phyloP scores from a whole-genome alignment of 2,329 filamentous ascomycete genomes.

The Exophiala dermatitidis region DNA sequence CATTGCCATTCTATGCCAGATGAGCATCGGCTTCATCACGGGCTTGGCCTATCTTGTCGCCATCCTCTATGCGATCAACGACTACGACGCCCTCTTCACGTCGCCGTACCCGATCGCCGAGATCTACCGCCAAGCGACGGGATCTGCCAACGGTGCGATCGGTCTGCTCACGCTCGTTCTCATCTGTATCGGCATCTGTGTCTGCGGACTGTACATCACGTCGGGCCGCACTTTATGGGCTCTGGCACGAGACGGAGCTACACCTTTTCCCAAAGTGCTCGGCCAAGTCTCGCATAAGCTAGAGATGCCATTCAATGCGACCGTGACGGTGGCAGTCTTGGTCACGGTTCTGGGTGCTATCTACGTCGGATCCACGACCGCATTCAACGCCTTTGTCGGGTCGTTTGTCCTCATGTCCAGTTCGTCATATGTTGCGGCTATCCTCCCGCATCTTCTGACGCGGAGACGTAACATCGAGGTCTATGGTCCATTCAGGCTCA shows the following conservation, averaged over 20 bases:
- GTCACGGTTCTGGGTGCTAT: slow-evolving; percentile 49
- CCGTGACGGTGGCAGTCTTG: slow-evolving; percentile 44
- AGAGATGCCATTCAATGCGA: slow-evolving; percentile 51
- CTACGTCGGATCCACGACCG: slow-evolving; percentile 34
- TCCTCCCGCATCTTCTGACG: slow-evolving; percentile 46
- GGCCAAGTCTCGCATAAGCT: slow-evolving; percentile 41
- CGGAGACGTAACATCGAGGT: slow-evolving; percentile 45
- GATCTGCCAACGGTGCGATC: slow-evolving; percentile 45
- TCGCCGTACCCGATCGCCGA: slow-evolving; percentile 56
- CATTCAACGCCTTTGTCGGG: slow-evolving; percentile 52
- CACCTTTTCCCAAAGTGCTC: slow-evolving; percentile 46
- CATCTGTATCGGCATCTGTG: slow-evolving; percentile 46
- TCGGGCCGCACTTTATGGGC: slow-evolving; percentile 58
- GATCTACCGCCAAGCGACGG: slow-evolving; percentile 57
- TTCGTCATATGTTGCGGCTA: slow-evolving; percentile 44
- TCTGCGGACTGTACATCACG: slow-evolving; percentile 54
- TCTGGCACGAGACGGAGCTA: slow-evolving; percentile 51
- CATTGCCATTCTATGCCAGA: slow-evolving; percentile 46
- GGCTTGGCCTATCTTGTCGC: slow-evolving; percentile 45
- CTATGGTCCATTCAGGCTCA: slow-evolving; percentile 47
- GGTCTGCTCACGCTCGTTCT: slow-evolving; percentile 50
- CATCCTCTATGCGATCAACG: slow-evolving; percentile 48
- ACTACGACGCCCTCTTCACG: slow-evolving; percentile 37
- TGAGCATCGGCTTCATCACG: slow-evolving; percentile 41
- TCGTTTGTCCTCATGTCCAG: slow-evolving; percentile 51